These are phyloP conservation scores for Mycena haematopus DNA, from an alignment of 768 basidiomycete species.

Conservation along the genomic window DNA sequence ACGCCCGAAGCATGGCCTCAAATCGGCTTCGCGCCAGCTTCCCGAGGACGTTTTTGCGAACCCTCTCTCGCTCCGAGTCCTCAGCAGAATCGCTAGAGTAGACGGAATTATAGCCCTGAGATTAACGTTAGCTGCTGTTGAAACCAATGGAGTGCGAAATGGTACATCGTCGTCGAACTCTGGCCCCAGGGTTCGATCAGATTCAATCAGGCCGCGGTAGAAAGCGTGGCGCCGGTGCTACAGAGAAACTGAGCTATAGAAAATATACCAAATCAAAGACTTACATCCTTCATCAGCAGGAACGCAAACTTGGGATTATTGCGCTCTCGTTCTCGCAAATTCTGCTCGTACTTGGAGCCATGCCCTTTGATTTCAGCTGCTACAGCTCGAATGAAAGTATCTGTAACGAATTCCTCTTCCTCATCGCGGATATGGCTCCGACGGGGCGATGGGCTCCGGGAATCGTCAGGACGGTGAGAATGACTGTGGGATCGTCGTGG, in stretches of 20 bases:
- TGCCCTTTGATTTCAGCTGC: constrained; percentile 86
- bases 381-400: constrained; percentile 86
- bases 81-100: constrained; percentile 95
- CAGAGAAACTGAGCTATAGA: not conserved
- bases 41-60: constrained; percentile 78
- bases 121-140: constrained; percentile 8
- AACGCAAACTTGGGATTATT: constrained; percentile 86
- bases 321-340: constrained; percentile 75
- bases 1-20: constrained; percentile 86
- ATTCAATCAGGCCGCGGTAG: constrained; percentile 73
- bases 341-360: constrained; percentile 77
- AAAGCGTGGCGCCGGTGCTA: constrained; percentile 77
- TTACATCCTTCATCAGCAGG: constrained; percentile 62
- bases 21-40: constrained; percentile 83
- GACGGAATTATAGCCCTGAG: constrained; percentile 83
- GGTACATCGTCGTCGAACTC: constrained; percentile 84
- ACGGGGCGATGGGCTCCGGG: constrained; percentile 58
- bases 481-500: constrained; percentile 50
- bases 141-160: constrained; percentile 9
- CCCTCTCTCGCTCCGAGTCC: constrained; percentile 88
- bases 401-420: constrained; percentile 76
- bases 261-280: constrained; percentile 31
- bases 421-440: constrained; percentile 48
- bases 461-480: constrained; percentile 55
- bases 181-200: constrained; percentile 57